Evolutionary conservation across 176 grass and related monocot genomes (phyloP), one percentile per base, ranked within the genome.

Genomic region (Raddia guianensis): DNA sequence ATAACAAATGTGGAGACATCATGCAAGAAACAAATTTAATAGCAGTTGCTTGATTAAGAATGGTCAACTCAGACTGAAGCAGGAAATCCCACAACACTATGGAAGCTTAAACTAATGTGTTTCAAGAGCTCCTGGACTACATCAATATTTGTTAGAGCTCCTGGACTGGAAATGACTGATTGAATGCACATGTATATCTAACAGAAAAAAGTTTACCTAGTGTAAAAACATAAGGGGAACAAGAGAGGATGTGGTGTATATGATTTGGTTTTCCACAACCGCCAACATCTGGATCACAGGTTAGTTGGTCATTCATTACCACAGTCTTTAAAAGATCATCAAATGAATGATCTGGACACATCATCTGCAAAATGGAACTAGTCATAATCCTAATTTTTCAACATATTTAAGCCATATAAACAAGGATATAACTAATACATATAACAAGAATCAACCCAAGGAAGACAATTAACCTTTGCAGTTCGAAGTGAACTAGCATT

Each of bases 401-500:
- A 16, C 12, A 46, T 20, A 72, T 48, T 46, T 2, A 57, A 83
- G 66, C 18, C 19, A 63, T 57, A 80, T 18, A 86, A 75, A 59
- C 14, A 80, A 65, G n/a, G 33, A 42, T 35, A 87, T 8, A 63
- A 59, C 52, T 21, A 72, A 78, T n/a, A 73, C 58, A 68, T 80
- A 87, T 34, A 40, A 67, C 74, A 49, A 83, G 63, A 71, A 75
- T 79, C 65, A 60, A 84, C 49, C 52, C 15, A 65, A 74, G 13
- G 45, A 79, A 72, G 37, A 70, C 64, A 81, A 63, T 67, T 73
- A 76, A 92, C 96, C 93, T 99, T 95, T 43, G 89, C 73, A 63
- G 84, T 93, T 78, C 96, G 90, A 68, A 99, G 89, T 66, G 89
- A 87, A 77, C 82, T 95, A 81, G 96, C 96, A 93, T 99, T 99